phyloP scores from a whole-genome alignment of 2,329 filamentous ascomycete species.

The Cordyceps javanica region DNA sequence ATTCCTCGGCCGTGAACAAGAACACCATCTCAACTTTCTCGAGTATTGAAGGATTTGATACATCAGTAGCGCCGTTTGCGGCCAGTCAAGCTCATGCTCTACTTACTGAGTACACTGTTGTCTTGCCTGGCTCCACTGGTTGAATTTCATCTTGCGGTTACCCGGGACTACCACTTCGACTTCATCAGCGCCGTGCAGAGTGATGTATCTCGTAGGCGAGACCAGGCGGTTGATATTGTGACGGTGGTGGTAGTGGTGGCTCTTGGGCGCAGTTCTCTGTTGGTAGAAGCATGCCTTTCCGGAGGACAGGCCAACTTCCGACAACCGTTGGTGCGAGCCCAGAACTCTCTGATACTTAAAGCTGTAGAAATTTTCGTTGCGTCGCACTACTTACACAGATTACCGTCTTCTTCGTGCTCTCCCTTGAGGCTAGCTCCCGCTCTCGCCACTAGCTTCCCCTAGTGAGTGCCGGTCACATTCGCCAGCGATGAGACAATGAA shows the following conservation, averaged over 20 bases:
- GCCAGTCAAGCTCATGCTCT: neutral
- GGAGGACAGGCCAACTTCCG: too few species aligned
- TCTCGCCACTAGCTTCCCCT: neutral
- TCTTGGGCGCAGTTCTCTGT: too few species aligned
- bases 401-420: too few species aligned
- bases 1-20: neutral
- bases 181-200: neutral
- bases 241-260: too few species aligned
- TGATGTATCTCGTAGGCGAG: neutral
- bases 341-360: too few species aligned
- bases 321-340: too few species aligned
- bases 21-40: neutral
- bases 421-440: neutral
- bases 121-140: neutral
- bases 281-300: too few species aligned
- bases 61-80: neutral
- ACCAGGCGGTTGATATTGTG: conserved; percentile 1
- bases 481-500: neutral
- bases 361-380: too few species aligned
- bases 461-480: neutral
- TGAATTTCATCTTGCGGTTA: neutral
- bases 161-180: neutral
- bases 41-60: neutral
- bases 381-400: too few species aligned
- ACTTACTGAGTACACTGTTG: too few species aligned